phyloP scores from a whole-genome alignment of 2,329 filamentous ascomycete species.

The Fusarium sp. region DNA sequence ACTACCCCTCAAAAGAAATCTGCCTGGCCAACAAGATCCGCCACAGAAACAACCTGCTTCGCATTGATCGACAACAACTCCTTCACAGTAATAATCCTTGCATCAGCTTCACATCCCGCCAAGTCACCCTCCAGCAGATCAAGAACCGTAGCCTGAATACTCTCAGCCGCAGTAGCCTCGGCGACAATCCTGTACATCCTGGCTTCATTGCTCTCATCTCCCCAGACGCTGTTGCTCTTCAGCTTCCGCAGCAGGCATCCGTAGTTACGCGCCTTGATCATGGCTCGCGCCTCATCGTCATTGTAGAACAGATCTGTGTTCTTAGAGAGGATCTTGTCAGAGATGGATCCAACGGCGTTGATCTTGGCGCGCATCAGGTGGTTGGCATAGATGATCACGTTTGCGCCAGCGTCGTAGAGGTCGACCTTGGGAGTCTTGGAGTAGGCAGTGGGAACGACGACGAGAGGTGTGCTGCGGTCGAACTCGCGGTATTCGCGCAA shows the following conservation, averaged over 20 bases:
- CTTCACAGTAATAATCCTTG: slow-evolving; percentile 13
- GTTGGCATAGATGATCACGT: slow-evolving; percentile 26
- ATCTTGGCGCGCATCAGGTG: slow-evolving; percentile 26
- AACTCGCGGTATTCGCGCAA: slow-evolving; percentile 18
- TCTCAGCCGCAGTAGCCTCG: slow-evolving; percentile 5
- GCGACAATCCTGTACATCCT: slow-evolving; percentile 12
- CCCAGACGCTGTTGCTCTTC: background rate
- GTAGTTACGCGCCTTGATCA: slow-evolving; percentile 14
- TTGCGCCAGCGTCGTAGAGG: slow-evolving; percentile 20
- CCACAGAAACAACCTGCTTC: slow-evolving; percentile 9
- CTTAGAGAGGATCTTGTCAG: slow-evolving; percentile 14
- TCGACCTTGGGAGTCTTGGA: slow-evolving; percentile 9
- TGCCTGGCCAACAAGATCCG: background rate
- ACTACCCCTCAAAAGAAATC: background rate
- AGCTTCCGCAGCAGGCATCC: slow-evolving; percentile 8
- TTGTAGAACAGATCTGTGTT: slow-evolving; percentile 13
- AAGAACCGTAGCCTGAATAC: slow-evolving; percentile 8
- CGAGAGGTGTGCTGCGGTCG: slow-evolving; percentile 2
- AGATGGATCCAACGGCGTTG: slow-evolving; percentile 15
- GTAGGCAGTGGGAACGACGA: slow-evolving; percentile 14
- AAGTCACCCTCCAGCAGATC: slow-evolving; percentile 3
- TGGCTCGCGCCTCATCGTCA: slow-evolving; percentile 1
- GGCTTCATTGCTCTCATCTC: slow-evolving; percentile 10
- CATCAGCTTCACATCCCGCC: slow-evolving; percentile 12
- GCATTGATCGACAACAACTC: slow-evolving; percentile 14